A percentile compares a stretch with the other conserved stretches of the same genome.
phyloP scores from a whole-genome alignment of 164 flowering plant species.

The Tetracentron sinense region DNA sequence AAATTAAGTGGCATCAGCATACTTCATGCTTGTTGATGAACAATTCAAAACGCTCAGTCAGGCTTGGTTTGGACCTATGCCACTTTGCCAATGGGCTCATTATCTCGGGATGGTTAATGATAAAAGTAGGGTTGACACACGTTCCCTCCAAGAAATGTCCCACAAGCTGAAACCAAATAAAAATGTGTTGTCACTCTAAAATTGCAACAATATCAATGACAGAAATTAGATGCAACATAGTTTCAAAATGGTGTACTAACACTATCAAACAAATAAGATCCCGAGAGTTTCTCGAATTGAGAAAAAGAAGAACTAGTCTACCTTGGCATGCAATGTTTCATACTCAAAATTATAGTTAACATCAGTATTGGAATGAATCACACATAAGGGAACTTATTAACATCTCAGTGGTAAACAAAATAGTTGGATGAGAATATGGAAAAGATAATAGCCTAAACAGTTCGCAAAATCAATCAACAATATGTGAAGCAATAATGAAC shows the following conservation, averaged over 20 bases:
- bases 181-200: conserved; percentile 1
- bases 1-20: conserved; percentile 7
- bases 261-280: not conserved
- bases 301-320: conserved; percentile 5
- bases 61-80: conserved; percentile 81
- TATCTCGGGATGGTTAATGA: conserved; percentile 92
- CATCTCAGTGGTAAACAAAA: too few relatives aligned
- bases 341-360: too few relatives aligned
- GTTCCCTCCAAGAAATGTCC: conserved; percentile 93
- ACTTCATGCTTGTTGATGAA: conserved; percentile 93
- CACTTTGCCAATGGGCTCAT: conserved; percentile 99
- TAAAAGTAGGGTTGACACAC: conserved; percentile 85
- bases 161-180: conserved; percentile 64
- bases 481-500: too few relatives aligned
- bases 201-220: conserved; percentile 1
- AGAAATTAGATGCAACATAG: not conserved
- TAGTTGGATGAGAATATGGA: too few relatives aligned
- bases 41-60: conserved; percentile 91
- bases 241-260: not conserved
- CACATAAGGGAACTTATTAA: too few relatives aligned
- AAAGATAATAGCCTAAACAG: too few relatives aligned
- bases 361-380: too few relatives aligned
- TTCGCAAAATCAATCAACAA: too few relatives aligned
- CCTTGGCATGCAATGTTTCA: not conserved
- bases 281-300: not conserved